phyloP scores from a whole-genome alignment of 129 eudicot genomes.

The Pittosporum tobira region DNA sequence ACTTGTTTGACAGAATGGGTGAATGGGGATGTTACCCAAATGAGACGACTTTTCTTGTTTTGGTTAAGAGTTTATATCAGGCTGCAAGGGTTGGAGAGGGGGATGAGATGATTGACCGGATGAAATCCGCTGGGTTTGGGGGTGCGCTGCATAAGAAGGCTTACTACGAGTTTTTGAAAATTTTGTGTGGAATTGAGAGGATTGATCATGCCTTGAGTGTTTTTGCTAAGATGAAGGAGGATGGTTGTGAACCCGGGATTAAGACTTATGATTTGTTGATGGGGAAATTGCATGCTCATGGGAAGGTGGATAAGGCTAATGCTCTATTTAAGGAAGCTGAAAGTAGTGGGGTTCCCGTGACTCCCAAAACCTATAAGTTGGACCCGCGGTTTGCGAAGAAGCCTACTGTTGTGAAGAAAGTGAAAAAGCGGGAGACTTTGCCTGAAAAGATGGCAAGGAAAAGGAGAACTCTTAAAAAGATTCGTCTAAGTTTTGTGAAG shows the following conservation, averaged over 20 bases:
- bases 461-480: slow-evolving; percentile 60
- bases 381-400: slow-evolving; percentile 67
- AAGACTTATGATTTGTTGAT: slow-evolving; percentile 81
- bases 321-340: slow-evolving; percentile 74
- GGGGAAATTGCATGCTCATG: slow-evolving; percentile 69
- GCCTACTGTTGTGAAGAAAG: slow-evolving; percentile 46
- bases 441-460: slow-evolving; percentile 96
- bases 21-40: slow-evolving; percentile 92
- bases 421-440: slow-evolving; percentile 76
- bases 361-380: slow-evolving; percentile 54
- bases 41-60: slow-evolving; percentile 59
- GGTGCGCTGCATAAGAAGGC: slow-evolving; percentile 55
- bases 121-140: slow-evolving; percentile 81
- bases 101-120: slow-evolving; percentile 87
- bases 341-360: slow-evolving; percentile 43
- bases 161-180: slow-evolving; percentile 56
- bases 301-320: slow-evolving; percentile 72
- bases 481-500: slow-evolving; percentile 75
- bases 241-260: slow-evolving; percentile 64
- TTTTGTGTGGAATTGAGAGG: slow-evolving; percentile 88
- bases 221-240: slow-evolving; percentile 73
- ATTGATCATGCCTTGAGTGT: slow-evolving; percentile 74
- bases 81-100: slow-evolving; percentile 93
- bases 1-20: slow-evolving; percentile 64
- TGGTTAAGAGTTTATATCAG: slow-evolving; percentile 84